Conservation (phyloP, 495 filamentous ascomycete species). For the Neurospora sp. region DNA sequence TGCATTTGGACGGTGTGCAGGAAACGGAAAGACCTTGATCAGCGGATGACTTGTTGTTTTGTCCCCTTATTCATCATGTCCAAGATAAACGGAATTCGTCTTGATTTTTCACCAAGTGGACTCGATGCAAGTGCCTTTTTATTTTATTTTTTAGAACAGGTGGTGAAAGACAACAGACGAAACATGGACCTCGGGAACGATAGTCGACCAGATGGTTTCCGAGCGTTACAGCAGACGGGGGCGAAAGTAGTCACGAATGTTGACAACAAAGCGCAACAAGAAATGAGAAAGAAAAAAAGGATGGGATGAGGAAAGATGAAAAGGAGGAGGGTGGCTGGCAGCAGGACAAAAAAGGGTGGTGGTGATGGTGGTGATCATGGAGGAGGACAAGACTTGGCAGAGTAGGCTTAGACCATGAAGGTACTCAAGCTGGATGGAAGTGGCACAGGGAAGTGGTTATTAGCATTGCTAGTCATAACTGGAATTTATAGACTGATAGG, state of each 20-base stretch:
- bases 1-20: neutral
- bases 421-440: neutral
- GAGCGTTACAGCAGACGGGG: neutral
- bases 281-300: neutral
- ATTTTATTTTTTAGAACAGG: neutral
- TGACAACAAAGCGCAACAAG: neutral
- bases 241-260: neutral
- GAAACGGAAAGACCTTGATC: neutral
- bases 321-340: neutral
- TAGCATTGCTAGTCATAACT: neutral
- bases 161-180: too few species aligned
- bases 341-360: neutral
- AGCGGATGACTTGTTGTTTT: neutral
- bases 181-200: neutral
- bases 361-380: neutral
- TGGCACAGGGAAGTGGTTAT: neutral
- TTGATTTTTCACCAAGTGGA: neutral
- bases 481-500: neutral
- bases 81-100: neutral
- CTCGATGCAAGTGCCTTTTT: neutral
- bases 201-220: neutral
- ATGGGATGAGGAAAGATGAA: neutral
- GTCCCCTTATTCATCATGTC: neutral
- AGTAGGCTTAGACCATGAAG: neutral
- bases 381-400: neutral